Conservation (phyloP, 2,329 filamentous ascomycete genomes). For the Madurella mycetomatis region DNA sequence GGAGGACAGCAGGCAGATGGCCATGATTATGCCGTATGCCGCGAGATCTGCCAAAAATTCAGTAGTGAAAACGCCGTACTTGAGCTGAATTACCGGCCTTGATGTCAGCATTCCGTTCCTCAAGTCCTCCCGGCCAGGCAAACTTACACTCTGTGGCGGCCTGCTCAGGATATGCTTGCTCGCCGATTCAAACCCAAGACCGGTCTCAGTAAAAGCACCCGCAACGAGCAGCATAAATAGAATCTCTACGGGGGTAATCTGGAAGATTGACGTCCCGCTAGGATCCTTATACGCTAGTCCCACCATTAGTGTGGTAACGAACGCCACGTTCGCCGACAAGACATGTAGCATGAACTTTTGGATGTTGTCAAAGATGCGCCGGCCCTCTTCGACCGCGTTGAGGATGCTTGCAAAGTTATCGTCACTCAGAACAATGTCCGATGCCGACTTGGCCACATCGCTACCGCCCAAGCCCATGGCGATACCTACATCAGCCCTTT, state of each 20-base stretch:
- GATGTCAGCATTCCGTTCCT: conserved; percentile 15
- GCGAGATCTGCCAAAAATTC: conserved; percentile 61
- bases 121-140: background rate
- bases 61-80: conserved; percentile 57
- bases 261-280: conserved; percentile 61
- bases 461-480: too few relatives aligned
- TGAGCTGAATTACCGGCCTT: conserved; percentile 22
- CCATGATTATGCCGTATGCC: conserved; percentile 62
- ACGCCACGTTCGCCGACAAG: conserved; percentile 62
- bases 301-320: conserved; percentile 61
- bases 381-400: too few relatives aligned
- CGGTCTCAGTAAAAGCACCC: conserved; percentile 66
- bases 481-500: background rate
- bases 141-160: conserved; percentile 53
- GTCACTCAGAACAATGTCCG: too few relatives aligned
- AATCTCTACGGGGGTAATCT: conserved; percentile 65
- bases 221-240: conserved; percentile 74
- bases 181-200: conserved; percentile 64
- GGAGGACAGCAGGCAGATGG: conserved; percentile 51
- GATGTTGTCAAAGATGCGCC: too few relatives aligned
- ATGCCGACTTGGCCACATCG: too few relatives aligned
- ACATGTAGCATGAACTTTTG: conserved; percentile 51
- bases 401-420: too few relatives aligned
- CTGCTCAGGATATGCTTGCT: conserved; percentile 62
- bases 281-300: conserved; percentile 65